Conservation (phyloP, 768 basidiomycete genomes). For the Cantharellus cinnabarinus region DNA sequence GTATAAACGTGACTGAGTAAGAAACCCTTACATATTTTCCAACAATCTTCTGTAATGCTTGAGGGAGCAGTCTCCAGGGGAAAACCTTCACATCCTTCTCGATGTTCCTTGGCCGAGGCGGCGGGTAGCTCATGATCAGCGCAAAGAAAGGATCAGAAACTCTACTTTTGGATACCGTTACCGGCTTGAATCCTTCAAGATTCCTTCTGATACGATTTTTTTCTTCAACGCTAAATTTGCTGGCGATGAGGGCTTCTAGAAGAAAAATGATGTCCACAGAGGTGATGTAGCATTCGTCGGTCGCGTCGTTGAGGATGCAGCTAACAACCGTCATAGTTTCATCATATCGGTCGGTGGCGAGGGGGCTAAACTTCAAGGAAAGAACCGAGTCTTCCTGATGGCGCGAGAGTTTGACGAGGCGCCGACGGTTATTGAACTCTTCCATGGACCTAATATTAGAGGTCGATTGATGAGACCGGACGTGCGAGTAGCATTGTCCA, state of each 20-base stretch:
- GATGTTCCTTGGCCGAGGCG: slow-evolving; percentile 86
- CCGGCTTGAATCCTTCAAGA: slow-evolving; percentile 77
- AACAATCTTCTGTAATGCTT: slow-evolving; percentile 24
- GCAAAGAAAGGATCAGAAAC: slow-evolving; percentile 74
- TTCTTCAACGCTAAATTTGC: slow-evolving; percentile 77
- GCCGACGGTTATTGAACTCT: slow-evolving; percentile 48
- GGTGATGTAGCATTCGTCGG: slow-evolving; percentile 65
- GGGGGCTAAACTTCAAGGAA: slow-evolving; percentile 56
- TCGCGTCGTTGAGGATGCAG: slow-evolving; percentile 75
- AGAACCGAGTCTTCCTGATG: slow-evolving; percentile 57
- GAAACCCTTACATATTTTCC: neutral
- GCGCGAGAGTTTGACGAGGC: slow-evolving; percentile 73
- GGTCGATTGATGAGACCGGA: too few relatives aligned
- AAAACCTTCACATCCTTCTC: slow-evolving; percentile 72
- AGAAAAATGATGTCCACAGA: slow-evolving; percentile 92
- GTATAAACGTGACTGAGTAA: too few relatives aligned
- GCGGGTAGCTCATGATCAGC: slow-evolving; percentile 88
- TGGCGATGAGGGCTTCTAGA: slow-evolving; percentile 58
- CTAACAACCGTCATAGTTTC: slow-evolving; percentile 71
- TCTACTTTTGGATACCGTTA: slow-evolving; percentile 75
- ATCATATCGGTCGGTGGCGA: slow-evolving; percentile 52
- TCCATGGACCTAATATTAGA: slow-evolving; percentile 22
- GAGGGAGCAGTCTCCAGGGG: slow-evolving; percentile 22
- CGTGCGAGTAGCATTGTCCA: too few relatives aligned
- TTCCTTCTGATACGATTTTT: slow-evolving; percentile 92